A percentile compares a stretch with the other conserved stretches of the same genome.
Evolutionary conservation across 2,329 filamentous ascomycete genomes (phyloP).

Genomic region (Dothideomycetes sp.): DNA sequence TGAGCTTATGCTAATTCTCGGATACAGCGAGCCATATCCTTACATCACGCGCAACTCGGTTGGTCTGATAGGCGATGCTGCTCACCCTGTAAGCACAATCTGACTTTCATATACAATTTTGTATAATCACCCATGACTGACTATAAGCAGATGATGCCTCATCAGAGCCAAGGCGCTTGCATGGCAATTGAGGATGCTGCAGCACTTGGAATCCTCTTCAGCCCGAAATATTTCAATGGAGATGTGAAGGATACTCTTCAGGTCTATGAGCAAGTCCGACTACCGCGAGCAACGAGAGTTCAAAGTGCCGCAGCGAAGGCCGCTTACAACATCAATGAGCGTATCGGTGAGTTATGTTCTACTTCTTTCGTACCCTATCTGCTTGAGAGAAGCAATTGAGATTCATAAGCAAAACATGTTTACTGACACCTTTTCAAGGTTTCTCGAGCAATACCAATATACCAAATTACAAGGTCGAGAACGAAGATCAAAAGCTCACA

Average conservation of each 20-base stretch:
- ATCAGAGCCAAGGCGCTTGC: conserved; percentile 59
- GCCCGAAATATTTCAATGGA: conserved; percentile 30
- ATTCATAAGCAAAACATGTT: conserved; percentile 21
- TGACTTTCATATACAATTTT: no score
- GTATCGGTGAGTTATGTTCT: no score
- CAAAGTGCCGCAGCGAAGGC: not conserved
- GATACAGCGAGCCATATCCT: no score
- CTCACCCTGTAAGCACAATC: conserved; percentile 42
- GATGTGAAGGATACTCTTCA: conserved; percentile 17
- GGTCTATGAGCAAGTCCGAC: not conserved
- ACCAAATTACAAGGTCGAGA: conserved; percentile 49
- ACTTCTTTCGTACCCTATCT: no score
- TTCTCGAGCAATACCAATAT: conserved; percentile 51
- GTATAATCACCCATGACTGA: not conserved
- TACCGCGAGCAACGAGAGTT: not conserved
- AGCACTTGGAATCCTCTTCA: conserved; percentile 51
- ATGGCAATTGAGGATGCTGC: conserved; percentile 60
- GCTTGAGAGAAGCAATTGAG: no score
- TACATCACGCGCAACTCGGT: no score
- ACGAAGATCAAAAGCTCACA: conserved; percentile 50
- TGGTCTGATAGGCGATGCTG: conserved; percentile 55
- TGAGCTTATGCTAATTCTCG: no score
- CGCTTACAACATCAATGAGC: not conserved
- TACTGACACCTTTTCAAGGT: conserved; percentile 24
- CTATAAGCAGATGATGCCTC: conserved; percentile 47